Evolutionary conservation across 805 yeast genomes (phyloP).

Genomic region (Teunomyces barrocoloradensis): DNA sequence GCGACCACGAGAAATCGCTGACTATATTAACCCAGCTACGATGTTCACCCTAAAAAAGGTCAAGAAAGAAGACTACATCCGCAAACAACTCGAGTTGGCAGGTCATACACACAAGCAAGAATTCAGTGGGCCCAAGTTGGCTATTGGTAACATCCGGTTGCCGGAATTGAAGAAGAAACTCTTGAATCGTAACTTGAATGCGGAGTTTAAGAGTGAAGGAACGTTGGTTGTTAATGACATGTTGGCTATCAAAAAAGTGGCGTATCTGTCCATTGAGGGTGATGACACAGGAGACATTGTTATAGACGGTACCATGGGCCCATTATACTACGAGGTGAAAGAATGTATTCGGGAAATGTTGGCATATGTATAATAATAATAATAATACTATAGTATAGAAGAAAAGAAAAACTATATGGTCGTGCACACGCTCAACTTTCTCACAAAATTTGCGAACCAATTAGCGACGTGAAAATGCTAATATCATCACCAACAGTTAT

Average conservation of each 20-base stretch:
- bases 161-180: conserved; percentile 74
- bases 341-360: conserved; percentile 68
- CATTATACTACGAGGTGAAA: conserved; percentile 75
- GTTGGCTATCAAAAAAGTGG: conserved; percentile 70
- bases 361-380: conserved; percentile 54
- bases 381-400: not conserved
- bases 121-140: conserved; percentile 41
- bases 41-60: conserved; percentile 29
- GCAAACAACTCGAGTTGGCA: conserved; percentile 10
- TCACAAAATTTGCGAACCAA: conserved; percentile 4
- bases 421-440: conserved; percentile 7
- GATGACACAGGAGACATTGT: conserved; percentile 76
- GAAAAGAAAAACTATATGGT: not conserved
- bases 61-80: conserved; percentile 13
- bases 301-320: conserved; percentile 78
- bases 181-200: conserved; percentile 56
- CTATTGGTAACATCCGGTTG: conserved; percentile 85
- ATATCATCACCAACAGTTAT: not conserved
- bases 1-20: conserved; percentile 19
- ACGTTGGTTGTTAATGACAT: conserved; percentile 78
- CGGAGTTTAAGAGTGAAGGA: conserved; percentile 93
- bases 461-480: conserved; percentile 5
- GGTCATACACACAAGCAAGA: conserved; percentile 3
- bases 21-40: conserved; percentile 29
- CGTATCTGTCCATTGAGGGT: conserved; percentile 32